Evolutionary conservation across 768 basidiomycete genomes (phyloP), one percentile per base, ranked within the genome.

Genomic region (Trametes elegans): DNA sequence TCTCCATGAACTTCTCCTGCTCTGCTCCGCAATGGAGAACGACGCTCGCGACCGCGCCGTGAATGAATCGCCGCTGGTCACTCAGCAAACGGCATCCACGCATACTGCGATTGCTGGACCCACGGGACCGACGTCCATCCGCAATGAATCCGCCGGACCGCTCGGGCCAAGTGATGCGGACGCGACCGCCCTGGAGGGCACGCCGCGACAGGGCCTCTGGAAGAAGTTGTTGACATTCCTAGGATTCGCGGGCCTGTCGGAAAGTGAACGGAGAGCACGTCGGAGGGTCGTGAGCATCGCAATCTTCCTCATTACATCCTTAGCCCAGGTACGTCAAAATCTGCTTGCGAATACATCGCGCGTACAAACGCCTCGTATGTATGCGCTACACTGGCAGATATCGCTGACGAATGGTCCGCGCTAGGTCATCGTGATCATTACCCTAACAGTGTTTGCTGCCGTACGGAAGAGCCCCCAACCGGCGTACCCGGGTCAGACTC

Each of bases 381-480:
- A n/a, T n/a, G n/a, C n/a, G n/a, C n/a, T 11, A 14, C 10, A 23
- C 34, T 41, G 24, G 13, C 5, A 14, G 21, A n/a, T 7, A 2
- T 6, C 5, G 3, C n/a, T n/a, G n/a, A n/a, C n/a, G n/a, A n/a
- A n/a, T 7, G 13, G 3, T 1, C 13, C 9, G 16, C 10, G 3
- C n/a, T 46, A 57, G 55, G 16, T 57, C 7, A 11, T 44, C n/a
- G 49, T 27, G 14, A 50, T 57, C 27, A 19, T 38, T 18, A 29
- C 39, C 3, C 19, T 50, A 6, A 50, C 49, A 7, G 55, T 19
- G 5, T 7, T 39, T 16, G 43, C 49, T 6, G 55, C 42, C 19
- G 29, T 24, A 7, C 36, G 28, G 43, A 38, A 44, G 36, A 57
- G 55, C 41, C 49, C 48, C 1, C 35, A 39, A 13, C 48, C 55